A percentile compares a stretch with the other conserved stretches of the same genome.
Conservation (phyloP, 2,329 filamentous ascomycete genomes). For the Botrytis pseudocinerea region DNA sequence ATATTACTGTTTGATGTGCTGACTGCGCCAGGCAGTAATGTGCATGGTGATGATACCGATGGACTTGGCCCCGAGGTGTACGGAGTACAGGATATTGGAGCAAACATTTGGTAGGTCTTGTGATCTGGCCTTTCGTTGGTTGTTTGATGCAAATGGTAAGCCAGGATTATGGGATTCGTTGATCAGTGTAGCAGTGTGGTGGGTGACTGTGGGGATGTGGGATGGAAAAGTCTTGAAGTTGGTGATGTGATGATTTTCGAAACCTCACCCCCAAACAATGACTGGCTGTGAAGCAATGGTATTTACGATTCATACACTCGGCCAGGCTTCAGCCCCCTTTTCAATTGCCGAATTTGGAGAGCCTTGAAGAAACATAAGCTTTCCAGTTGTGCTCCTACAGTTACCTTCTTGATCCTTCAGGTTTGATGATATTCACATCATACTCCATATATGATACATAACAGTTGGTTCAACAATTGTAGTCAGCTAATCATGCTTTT, state of each 20-base stretch:
- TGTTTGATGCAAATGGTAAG: background rate
- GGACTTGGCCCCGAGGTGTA: background rate
- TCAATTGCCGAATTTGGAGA: background rate
- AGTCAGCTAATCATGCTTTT: background rate
- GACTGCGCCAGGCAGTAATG: background rate
- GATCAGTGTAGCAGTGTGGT: conserved; percentile 3
- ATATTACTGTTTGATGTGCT: conserved; percentile 6
- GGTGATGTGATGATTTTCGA: conserved; percentile 7
- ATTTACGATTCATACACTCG: background rate
- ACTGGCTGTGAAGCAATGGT: background rate
- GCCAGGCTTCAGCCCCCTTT: background rate
- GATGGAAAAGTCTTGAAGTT: conserved; percentile 2
- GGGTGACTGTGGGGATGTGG: background rate
- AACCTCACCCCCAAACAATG: background rate
- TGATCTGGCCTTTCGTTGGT: conserved; percentile 7
- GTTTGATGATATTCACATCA: conserved; percentile 16
- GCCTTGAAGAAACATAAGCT: conserved; percentile 16
- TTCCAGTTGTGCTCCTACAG: background rate
- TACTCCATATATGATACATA: background rate
- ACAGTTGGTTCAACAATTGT: background rate
- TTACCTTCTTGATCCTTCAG: conserved; percentile 4
- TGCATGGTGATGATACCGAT: conserved; percentile 6
- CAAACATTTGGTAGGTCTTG: conserved; percentile 5
- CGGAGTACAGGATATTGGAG: background rate
- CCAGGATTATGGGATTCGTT: background rate